phyloP scores from a whole-genome alignment of 345 rosid genomes.

The Salix purpurea region DNA sequence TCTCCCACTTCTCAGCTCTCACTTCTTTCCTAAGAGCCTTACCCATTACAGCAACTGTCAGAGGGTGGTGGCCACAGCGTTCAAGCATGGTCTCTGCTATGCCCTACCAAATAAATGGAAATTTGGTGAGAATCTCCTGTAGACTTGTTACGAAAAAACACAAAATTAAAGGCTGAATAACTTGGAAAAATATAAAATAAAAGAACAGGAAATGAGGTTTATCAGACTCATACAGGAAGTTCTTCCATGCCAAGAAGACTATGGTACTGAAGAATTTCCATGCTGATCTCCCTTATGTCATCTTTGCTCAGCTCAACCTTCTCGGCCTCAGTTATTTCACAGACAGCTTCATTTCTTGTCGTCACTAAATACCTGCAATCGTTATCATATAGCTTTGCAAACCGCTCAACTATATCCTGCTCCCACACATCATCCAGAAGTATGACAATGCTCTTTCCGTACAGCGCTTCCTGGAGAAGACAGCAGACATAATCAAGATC shows the following conservation, averaged over 20 bases:
- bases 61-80: neutral
- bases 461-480: neutral
- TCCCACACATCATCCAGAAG: neutral
- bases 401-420: neutral
- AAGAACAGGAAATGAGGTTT: neutral
- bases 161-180: neutral
- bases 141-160: neutral
- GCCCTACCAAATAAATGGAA: neutral
- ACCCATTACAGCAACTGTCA: neutral
- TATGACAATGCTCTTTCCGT: neutral
- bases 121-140: neutral
- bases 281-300: neutral
- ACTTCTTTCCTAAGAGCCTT: neutral
- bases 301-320: neutral
- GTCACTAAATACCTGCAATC: neutral
- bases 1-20: neutral
- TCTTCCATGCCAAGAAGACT: neutral
- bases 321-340: neutral
- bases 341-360: neutral
- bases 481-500: neutral
- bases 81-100: neutral
- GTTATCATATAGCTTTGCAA: neutral
- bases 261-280: neutral
- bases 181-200: neutral
- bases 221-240: neutral